Base-by-base conservation (phyloP, 768 basidiomycete genomes). In the Boletus vinaceobasis region DNA sequence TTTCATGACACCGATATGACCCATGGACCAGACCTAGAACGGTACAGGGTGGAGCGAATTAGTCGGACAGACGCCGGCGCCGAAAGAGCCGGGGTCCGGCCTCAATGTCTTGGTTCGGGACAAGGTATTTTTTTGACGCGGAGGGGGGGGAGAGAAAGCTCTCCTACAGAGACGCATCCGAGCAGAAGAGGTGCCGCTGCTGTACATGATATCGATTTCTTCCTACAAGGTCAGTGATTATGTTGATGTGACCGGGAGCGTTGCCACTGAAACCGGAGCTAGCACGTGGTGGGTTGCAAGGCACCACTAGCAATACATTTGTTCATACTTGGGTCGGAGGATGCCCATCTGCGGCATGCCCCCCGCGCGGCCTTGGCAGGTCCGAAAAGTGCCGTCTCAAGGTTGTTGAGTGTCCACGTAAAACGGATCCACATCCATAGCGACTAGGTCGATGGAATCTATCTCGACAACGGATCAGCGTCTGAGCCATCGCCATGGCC, bases 131-230 rank as follows among this genome's bases (percentile, higher is more conserved):
- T 14, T 15, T 39, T 9, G 27, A 15, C 19, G 19, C n/a, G n/a
- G 17, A 47, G 21, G 19, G 4, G 9, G 21, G 5, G 23, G 29
- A 32, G 19, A n/a, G 14, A 27, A 21, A 31, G 15, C 11, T 17
- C 35, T 35, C 35, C 6, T 11, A 9, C 5, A 14, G n/a, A 48
- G 17, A 19, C 10, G 26, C 32, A 19, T 19, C n/a, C 10, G 26
- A 27, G 23, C 3, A 27, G 13, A 48, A 37, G 7, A 36, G 57
- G 78, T 44, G 74, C 82, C 29, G 79, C 79, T 0, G 76, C 76
- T 1, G 67, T 79, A 35, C 80, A 78, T 55, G 75, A 76, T 35
- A 80, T 75, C 42, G 82, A 81, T 59, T 82, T 83, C 68, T 80
- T 77, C 69, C 65, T 83, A 17, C 80, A 81, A 65, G 78, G 73